Evolutionary conservation across 495 filamentous ascomycete species (phyloP), one percentile per base, ranked within the genome.

Genomic region (Tuber microsphaerosporum): DNA sequence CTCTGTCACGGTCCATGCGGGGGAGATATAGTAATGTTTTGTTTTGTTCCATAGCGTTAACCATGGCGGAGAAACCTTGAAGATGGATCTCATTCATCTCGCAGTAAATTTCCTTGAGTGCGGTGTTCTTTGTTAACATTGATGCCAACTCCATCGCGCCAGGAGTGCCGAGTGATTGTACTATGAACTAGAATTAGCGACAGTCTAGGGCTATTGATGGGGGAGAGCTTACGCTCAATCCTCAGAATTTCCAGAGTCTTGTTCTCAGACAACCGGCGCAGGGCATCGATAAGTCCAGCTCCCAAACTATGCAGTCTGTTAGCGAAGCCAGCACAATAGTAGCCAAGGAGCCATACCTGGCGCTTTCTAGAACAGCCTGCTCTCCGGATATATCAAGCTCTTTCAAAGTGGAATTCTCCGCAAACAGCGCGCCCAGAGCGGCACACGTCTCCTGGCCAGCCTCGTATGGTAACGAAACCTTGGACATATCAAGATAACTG

Each of bases 361-460:
- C 91, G 69, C 93, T 92, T 82, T 97, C 95, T 39, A 97, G 86
- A 81, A 94, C 91, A 12, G 93, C 92, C 77, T 91, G 91, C 82
- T 97, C 95, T 8, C 95, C 95, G 10, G 93, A 95, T 69, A 97
- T 89, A 82, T 97, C 92, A 22, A 99, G 84, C 73, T 89, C 92
- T 74, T 89, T 88, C 19, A 99, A 85, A 0, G 91, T 92, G 16
- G 87, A 84, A 79, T 99, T 97, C 73, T 89, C 86, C 42, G 91
- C 89, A 77, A 99, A 92, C 84, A 97, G 89, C 65, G 87, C 75
- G 77, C 91, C 89, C 22, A 97, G 81, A n/a, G 90, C 86, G 68
- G 89, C 86, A 76, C 91, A 93, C 0, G 93, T 94, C 72, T 93
- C 90, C 2, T 88, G 86, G 51, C 90, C 89, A 2, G 92, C 90